A percentile compares a stretch with the other conserved stretches of the same genome.
Evolutionary conservation across 2,329 filamentous ascomycete genomes (phyloP).

Genomic region (Aureobasidium sp.): DNA sequence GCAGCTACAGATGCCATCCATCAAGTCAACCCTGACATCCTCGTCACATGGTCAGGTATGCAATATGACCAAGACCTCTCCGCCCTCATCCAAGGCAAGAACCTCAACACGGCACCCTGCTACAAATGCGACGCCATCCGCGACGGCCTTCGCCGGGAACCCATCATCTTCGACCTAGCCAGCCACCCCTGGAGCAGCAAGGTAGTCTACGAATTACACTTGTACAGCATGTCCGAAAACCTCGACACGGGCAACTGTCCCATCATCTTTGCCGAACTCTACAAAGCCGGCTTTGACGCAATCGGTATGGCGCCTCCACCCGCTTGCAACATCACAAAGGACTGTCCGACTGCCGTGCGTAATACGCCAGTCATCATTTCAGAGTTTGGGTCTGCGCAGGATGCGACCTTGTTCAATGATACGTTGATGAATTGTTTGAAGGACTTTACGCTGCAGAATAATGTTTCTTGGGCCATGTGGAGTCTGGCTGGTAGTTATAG

Average conservation of each 20-base stretch:
- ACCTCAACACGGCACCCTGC: conserved; percentile 33
- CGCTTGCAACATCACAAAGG: conserved; percentile 31
- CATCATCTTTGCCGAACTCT: conserved; percentile 44
- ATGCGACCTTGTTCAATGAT: conserved; percentile 36
- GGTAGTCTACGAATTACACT: conserved; percentile 42
- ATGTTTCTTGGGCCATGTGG: conserved; percentile 47
- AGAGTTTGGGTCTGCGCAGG: conserved; percentile 34
- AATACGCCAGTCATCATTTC: conserved; percentile 33
- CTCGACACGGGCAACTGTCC: conserved; percentile 40
- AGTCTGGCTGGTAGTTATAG: conserved; percentile 44
- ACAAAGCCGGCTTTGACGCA: conserved; percentile 46
- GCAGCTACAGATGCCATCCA: conserved; percentile 47
- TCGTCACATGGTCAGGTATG: conserved; percentile 54
- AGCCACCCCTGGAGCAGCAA: conserved; percentile 43
- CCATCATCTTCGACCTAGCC: conserved; percentile 41
- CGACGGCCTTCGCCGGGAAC: conserved; percentile 38
- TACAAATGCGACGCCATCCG: conserved; percentile 36
- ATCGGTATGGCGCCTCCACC: conserved; percentile 31
- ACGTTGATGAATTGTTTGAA: conserved; percentile 43
- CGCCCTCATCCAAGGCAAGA: conserved; percentile 27
- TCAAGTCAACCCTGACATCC: conserved; percentile 42
- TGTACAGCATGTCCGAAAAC: conserved; percentile 34
- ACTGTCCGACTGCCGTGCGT: conserved; percentile 30
- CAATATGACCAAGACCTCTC: conserved; percentile 40
- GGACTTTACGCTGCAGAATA: conserved; percentile 40